Evolutionary conservation across 805 yeast genomes (phyloP).

Genomic region (Danielozyma ontarioensis): DNA sequence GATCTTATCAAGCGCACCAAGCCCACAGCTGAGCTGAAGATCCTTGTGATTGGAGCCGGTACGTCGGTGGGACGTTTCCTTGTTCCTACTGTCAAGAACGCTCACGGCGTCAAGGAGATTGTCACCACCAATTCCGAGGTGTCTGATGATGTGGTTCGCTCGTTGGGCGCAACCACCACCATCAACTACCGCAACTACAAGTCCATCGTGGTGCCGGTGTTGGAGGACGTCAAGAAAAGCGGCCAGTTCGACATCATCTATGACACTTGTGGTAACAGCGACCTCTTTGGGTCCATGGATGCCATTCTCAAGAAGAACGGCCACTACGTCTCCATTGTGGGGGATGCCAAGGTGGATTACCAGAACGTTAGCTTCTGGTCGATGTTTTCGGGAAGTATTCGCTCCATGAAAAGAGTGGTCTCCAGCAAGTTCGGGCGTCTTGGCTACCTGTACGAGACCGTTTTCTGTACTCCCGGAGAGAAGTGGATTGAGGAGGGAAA

Average conservation of each 20-base stretch:
- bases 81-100: constrained; percentile 51
- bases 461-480: constrained; percentile 6
- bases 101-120: constrained; percentile 40
- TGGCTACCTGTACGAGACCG: constrained; percentile 25
- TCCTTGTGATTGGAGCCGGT: constrained; percentile 69
- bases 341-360: constrained; percentile 45
- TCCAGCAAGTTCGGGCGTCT: constrained; percentile 12
- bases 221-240: constrained; percentile 25
- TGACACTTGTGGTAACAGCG: constrained; percentile 61
- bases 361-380: neutral
- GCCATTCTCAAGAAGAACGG: constrained; percentile 41
- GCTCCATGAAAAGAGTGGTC: constrained; percentile 5
- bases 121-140: constrained; percentile 52
- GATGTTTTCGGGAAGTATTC: neutral
- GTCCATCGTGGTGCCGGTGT: constrained; percentile 22
- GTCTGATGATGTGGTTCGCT: constrained; percentile 39
- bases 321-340: constrained; percentile 50
- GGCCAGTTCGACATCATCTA: constrained; percentile 54
- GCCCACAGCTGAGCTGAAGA: constrained; percentile 40
- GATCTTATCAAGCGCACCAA: constrained; percentile 27
- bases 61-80: constrained; percentile 60
- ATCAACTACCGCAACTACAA: constrained; percentile 53
- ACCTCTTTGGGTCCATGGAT: constrained; percentile 39
- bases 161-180: constrained; percentile 53
- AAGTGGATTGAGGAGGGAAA: constrained; percentile 16